phyloP scores from a whole-genome alignment of 2,329 filamentous ascomycete genomes.

The Hymenoscyphus infarciens region DNA sequence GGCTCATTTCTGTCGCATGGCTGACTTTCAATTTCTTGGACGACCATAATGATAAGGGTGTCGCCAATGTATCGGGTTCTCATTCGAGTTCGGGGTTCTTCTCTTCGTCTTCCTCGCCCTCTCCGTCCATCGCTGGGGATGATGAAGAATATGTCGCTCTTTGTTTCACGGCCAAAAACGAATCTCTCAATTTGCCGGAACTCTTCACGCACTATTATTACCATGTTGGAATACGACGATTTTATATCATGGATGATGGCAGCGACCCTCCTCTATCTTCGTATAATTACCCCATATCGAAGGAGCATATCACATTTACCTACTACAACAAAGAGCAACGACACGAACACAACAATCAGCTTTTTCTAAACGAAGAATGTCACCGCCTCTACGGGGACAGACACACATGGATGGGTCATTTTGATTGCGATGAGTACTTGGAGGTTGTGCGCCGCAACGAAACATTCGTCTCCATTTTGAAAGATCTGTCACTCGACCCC shows the following conservation, averaged over 20 bases:
- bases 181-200: constrained; percentile 7
- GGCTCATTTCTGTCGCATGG: neutral
- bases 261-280: constrained; percentile 5
- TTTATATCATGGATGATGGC: constrained; percentile 10
- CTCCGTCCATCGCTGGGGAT: constrained; percentile 6
- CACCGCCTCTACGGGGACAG: constrained; percentile 1
- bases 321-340: constrained; percentile 1
- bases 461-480: constrained; percentile 6
- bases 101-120: neutral
- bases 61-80: neutral
- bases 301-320: constrained; percentile 7
- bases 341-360: constrained; percentile 6
- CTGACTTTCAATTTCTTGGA: neutral
- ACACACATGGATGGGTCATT: constrained; percentile 9
- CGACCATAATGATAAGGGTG: neutral
- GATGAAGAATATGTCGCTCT: constrained; percentile 9
- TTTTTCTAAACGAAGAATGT: constrained; percentile 10
- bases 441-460: constrained; percentile 9
- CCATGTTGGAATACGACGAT: constrained; percentile 8
- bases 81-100: neutral
- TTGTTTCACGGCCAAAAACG: constrained; percentile 7
- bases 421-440: constrained; percentile 7
- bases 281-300: constrained; percentile 4
- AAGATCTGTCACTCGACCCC: constrained; percentile 2
- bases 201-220: constrained; percentile 9